These are phyloP conservation scores for Penicillium samsonianum DNA, from an alignment of 495 filamentous ascomycete genomes.

Conservation along the genomic window DNA sequence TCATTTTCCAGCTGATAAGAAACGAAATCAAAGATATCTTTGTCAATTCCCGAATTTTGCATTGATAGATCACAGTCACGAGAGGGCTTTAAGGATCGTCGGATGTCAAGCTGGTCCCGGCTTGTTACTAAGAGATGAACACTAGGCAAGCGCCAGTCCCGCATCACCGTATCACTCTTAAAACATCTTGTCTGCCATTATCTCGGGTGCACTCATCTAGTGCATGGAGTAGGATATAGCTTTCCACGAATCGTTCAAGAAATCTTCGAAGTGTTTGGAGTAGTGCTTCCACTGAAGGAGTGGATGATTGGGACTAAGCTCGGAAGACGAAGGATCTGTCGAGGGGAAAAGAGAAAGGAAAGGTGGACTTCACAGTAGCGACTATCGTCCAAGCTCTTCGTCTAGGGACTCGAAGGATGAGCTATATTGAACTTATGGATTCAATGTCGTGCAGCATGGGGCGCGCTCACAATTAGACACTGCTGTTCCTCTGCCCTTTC, in stretches of 20 bases:
- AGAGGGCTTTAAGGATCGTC: conserved; percentile 23
- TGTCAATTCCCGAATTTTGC: conserved; percentile 20
- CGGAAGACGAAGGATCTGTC: too few species aligned
- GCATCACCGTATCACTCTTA: conserved; percentile 23
- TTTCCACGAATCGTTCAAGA: conserved; percentile 16
- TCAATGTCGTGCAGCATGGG: too few species aligned
- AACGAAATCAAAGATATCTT: conserved; percentile 32
- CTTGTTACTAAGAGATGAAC: conserved; percentile 38
- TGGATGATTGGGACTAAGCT: conserved; percentile 9
- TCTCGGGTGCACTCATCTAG: conserved; percentile 22
- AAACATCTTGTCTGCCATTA: conserved; percentile 16
- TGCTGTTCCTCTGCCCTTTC: too few species aligned
- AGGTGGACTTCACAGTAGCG: too few species aligned
- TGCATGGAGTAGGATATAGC: conserved; percentile 28
- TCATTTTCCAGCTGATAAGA: conserved; percentile 23
- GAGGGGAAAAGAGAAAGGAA: too few species aligned
- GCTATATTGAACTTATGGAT: too few species aligned
- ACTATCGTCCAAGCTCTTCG: too few species aligned
- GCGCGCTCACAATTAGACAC: too few species aligned
- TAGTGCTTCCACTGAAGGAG: neutral
- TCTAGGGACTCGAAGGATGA: too few species aligned
- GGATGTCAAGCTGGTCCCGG: conserved; percentile 33
- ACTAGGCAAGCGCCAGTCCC: conserved; percentile 18
- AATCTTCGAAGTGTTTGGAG: neutral
- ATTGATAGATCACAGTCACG: neutral